Conservation (phyloP, 192 early-diverging fungal species). For the Gigaspora rosea region DNA sequence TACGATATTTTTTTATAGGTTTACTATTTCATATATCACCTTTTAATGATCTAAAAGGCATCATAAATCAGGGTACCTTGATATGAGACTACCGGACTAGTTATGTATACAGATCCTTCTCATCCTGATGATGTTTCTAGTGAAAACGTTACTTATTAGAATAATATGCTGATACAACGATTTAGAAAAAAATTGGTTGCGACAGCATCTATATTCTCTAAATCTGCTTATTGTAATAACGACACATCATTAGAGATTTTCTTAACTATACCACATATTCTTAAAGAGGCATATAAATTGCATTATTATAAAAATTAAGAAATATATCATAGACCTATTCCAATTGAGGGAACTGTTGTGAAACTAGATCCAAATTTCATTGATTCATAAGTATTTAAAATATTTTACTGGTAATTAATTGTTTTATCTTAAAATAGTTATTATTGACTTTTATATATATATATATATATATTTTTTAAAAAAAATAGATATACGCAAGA, state of each 20-base stretch:
- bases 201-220: conserved; percentile 13
- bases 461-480: neutral
- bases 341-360: conserved; percentile 31
- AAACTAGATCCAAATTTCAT: conserved; percentile 8
- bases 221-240: conserved; percentile 26
- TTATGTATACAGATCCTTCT: conserved; percentile 2
- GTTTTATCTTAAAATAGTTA: neutral
- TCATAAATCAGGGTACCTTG: neutral
- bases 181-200: conserved; percentile 39
- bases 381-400: neutral
- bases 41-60: conserved; percentile 39
- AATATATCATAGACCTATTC: conserved; percentile 53
- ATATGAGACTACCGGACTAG: conserved; percentile 14
- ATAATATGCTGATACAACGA: neutral
- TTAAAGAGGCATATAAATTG: conserved; percentile 51
- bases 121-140: too few relatives aligned
- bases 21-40: conserved; percentile 40
- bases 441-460: neutral
- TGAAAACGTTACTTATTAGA: too few relatives aligned
- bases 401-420: neutral
- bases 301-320: conserved; percentile 46
- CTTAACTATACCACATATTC: conserved; percentile 57
- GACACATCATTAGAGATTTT: conserved; percentile 50
- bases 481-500: conserved; percentile 30
- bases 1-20: neutral